Evolutionary conservation across 2,329 filamentous ascomycete species (phyloP).

Genomic region (Penicillium expansum): DNA sequence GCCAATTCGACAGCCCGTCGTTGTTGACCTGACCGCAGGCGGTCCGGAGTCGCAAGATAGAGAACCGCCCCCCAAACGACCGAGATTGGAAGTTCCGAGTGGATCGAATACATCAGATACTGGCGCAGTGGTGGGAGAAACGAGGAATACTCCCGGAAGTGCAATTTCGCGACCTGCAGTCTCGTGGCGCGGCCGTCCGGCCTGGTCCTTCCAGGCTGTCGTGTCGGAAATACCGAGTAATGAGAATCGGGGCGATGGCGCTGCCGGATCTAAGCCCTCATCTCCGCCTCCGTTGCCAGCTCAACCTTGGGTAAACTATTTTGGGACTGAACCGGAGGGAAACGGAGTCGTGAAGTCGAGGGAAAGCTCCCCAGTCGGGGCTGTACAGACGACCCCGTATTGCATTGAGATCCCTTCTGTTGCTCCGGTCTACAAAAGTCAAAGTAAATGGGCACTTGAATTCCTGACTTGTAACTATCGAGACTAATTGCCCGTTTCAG

Average conservation of each 20-base stretch:
- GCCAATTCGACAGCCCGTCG: conserved; percentile 28
- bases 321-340: conserved; percentile 16
- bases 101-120: conserved; percentile 21
- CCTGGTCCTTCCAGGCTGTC: conserved; percentile 41
- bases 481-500: conserved; percentile 33
- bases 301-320: conserved; percentile 35
- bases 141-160: conserved; percentile 29
- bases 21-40: conserved; percentile 39
- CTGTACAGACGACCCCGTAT: conserved; percentile 43
- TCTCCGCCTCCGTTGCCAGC: conserved; percentile 39
- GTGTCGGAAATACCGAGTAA: conserved; percentile 34
- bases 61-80: conserved; percentile 39
- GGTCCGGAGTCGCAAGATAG: conserved; percentile 32
- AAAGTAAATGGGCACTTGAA: conserved; percentile 34
- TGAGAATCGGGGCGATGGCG: conserved; percentile 22
- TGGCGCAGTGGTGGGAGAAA: conserved; percentile 26
- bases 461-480: not conserved
- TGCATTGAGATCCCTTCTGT: conserved; percentile 34
- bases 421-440: conserved; percentile 37
- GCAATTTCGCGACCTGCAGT: conserved; percentile 29
- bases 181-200: conserved; percentile 37
- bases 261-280: conserved; percentile 24
- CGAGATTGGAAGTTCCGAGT: conserved; percentile 34
- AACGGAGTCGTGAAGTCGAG: conserved; percentile 15
- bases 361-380: conserved; percentile 28